These are phyloP conservation scores for Beauveria brongniartii DNA, from an alignment of 2,329 filamentous ascomycete species.

Conservation along the genomic window DNA sequence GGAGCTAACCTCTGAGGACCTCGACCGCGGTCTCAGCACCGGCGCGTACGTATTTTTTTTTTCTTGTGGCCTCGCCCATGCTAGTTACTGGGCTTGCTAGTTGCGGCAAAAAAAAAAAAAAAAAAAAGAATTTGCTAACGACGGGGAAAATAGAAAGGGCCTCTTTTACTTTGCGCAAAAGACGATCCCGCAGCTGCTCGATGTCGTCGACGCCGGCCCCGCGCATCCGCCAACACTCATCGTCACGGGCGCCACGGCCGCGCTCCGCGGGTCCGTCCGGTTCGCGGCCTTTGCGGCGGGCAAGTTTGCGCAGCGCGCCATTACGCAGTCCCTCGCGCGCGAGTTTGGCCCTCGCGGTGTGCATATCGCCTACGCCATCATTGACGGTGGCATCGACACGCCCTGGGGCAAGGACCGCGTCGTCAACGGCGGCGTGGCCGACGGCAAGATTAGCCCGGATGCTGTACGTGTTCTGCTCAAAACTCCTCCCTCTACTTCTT, in stretches of 20 bases:
- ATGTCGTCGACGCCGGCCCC: slow-evolving; percentile 43
- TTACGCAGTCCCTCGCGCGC: slow-evolving; percentile 66
- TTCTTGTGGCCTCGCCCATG: background rate
- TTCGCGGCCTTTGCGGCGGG: slow-evolving; percentile 67
- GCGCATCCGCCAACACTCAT: slow-evolving; percentile 67
- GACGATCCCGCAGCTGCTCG: slow-evolving; percentile 61
- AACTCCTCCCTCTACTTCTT: background rate
- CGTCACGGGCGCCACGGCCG: slow-evolving; percentile 81
- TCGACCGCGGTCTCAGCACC: slow-evolving; percentile 36
- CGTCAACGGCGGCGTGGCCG: slow-evolving; percentile 37
- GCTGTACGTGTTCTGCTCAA: slow-evolving; percentile 46
- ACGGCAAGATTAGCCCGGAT: slow-evolving; percentile 63
- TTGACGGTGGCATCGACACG: slow-evolving; percentile 81
- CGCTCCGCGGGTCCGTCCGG: slow-evolving; percentile 60
- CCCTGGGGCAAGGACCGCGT: slow-evolving; percentile 52
- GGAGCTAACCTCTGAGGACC: slow-evolving; percentile 43
- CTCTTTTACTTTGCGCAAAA: slow-evolving; percentile 70
- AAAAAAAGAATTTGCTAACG: background rate
- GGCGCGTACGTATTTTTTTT: slow-evolving; percentile 37
- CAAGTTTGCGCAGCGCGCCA: slow-evolving; percentile 70
- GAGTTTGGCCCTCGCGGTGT: slow-evolving; percentile 82
- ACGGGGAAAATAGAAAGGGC: slow-evolving; percentile 40
- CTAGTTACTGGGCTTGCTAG: background rate
- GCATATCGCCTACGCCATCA: slow-evolving; percentile 73
- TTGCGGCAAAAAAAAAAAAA: too few species aligned